Percentiles rank a stretch among this genome's conserved stretches.
phyloP scores from a whole-genome alignment of 371 early-diverging fungal genomes.

The Mortierella sp. region DNA sequence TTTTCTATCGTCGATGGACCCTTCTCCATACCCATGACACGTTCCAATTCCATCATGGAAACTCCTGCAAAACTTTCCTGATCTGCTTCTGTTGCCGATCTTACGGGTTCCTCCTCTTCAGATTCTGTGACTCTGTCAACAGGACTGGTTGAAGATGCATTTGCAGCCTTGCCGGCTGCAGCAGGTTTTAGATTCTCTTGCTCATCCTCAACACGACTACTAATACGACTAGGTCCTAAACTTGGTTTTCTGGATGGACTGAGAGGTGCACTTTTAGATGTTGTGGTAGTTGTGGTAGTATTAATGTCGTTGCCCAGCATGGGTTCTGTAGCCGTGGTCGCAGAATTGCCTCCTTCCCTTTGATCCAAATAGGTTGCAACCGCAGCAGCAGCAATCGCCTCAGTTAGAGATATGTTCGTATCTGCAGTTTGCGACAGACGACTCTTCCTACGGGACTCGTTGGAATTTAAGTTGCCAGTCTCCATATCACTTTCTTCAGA shows the following conservation, averaged over 20 bases:
- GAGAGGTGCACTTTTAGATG: not conserved
- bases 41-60: conserved; percentile 15
- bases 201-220: conserved; percentile 34
- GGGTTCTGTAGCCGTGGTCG: not conserved
- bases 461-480: not conserved
- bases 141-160: not conserved
- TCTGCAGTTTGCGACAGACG: not conserved
- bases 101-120: not conserved
- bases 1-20: conserved; percentile 19
- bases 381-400: conserved; percentile 43
- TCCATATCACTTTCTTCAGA: not conserved
- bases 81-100: conserved; percentile 4
- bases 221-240: conserved; percentile 42
- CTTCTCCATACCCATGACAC: conserved; percentile 13
- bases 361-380: conserved; percentile 42
- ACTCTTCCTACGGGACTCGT: not conserved
- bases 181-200: not conserved
- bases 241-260: conserved; percentile 23
- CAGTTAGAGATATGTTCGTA: conserved; percentile 26
- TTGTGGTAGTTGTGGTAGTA: conserved; percentile 8
- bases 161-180: too few relatives aligned
- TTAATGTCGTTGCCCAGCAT: not conserved
- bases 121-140: not conserved
- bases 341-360: not conserved
- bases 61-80: not conserved